Percentiles rank a stretch among this genome's conserved stretches.
These are phyloP conservation scores for Syzygium aromaticum DNA, from an alignment of 345 rosid genomes.

Conservation along the genomic window DNA sequence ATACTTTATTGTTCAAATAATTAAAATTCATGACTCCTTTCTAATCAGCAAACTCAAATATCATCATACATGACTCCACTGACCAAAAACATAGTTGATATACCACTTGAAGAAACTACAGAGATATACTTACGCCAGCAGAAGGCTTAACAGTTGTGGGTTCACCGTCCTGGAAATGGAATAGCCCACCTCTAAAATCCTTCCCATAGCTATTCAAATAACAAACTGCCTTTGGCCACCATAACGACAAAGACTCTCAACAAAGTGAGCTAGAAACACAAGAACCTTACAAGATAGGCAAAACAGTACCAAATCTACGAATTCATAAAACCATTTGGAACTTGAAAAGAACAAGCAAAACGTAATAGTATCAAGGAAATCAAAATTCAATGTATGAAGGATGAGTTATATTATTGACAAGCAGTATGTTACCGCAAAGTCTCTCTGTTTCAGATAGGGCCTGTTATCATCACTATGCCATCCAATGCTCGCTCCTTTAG, in stretches of 20 bases:
- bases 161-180: conserved; percentile 80
- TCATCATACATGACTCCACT: not conserved
- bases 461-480: conserved; percentile 97
- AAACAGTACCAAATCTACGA: not conserved
- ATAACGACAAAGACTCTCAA: conserved; percentile 9
- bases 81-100: not conserved
- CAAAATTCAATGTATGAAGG: not conserved
- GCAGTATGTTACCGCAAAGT: conserved; percentile 43
- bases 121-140: conserved; percentile 55
- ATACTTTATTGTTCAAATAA: not conserved
- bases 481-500: conserved; percentile 82
- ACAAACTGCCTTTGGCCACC: conserved; percentile 74
- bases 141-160: conserved; percentile 50
- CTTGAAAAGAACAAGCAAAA: not conserved
- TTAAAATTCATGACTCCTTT: not conserved
- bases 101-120: not conserved
- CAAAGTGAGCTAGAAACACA: not conserved
- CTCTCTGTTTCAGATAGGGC: conserved; percentile 70
- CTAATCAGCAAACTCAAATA: not conserved
- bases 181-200: conserved; percentile 77
- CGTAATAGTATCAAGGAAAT: not conserved
- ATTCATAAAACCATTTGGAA: not conserved
- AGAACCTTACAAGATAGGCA: not conserved
- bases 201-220: conserved; percentile 64
- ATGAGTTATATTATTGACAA: not conserved